Base-by-base conservation (phyloP, 2,329 filamentous ascomycete genomes). In the Aspergillus fischeri region DNA sequence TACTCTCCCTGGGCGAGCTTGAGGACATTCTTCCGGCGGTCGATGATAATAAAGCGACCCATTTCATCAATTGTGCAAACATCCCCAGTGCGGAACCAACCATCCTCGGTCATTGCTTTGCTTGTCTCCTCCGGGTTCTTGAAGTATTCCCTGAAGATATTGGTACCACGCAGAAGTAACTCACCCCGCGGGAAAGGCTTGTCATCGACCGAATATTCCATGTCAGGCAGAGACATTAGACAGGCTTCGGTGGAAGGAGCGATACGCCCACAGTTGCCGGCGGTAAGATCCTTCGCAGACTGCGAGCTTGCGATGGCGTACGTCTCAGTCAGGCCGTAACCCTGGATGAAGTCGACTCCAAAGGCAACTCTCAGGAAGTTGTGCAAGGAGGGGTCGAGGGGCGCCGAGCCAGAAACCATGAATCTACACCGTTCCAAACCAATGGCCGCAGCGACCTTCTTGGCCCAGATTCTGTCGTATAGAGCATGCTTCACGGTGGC, bases 1-100 rank as follows among this genome's bases (percentile, higher is more conserved):
- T 99, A 99, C 78, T 99, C 94, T 73, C 94, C 94, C 76, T 99
- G 94, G 0, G 93, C 88, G 55, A 99, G 85, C 83, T 99, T 99
- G 71, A 99, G 86, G n/a, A 99, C 91, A 77, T 97, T 97, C 88
- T 99, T 99, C 78, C 92, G 88, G 67, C 94, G 92, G 76, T 99
- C 94, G 67, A 99, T 88, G 75, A 99, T 96, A 75, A 85, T 87
- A 80, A 97, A 88, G 59, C 92, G 90, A 60, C 94, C 94, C 70
- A 90, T 76, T 64, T 86, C 86, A 75, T 99, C 94, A 25, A 99
- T 81, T 62, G 87, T 84, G 69, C 86, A 91, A 63, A 99, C 93
- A 68, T 99, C 94, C 55, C 94, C 94, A 0, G 92, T 97, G 73
- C 90, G 89, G 84, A 99, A 97, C 94, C 94, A 99, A 60, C 94